Evolutionary conservation across 2,329 filamentous ascomycete species (phyloP), one percentile per base, ranked within the genome.

Genomic region (Monosporascus sp.): DNA sequence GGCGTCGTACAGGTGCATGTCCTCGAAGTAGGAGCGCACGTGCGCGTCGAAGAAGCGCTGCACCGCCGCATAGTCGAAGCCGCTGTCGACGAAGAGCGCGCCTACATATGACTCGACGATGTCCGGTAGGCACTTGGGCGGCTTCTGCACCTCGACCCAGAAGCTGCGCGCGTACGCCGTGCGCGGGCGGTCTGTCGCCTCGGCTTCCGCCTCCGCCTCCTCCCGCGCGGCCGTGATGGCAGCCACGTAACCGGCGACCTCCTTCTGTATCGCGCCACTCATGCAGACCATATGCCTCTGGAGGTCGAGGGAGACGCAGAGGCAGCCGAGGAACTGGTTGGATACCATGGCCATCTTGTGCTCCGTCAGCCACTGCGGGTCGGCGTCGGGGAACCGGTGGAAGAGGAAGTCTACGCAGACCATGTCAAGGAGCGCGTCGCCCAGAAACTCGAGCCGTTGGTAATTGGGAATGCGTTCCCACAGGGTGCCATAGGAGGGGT

Each of bases 321-420:
- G 76, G 19, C 86, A 90, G 1, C 89, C 91, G 1, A 97, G 79
- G 66, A 97, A 99, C 56, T 92, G 91, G 73, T 99, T 99, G 51
- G 90, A 94, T 0, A 94, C 92, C 90, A 99, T 97, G n/a, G 92
- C 91, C 86, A 95, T 97, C 73, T 97, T 97, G 78, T 97, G 93
- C 71, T 97, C 94, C 0, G 94, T 97, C 55, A 99, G 78, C 93
- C 93, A 97, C 68, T 97, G 92, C 0, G 94, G 93, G 64, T 96
- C 91, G 54, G 87, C 89, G 50, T 83, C 76, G 0, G 91, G 91
- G 61, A 88, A 91, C 3, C 77, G 79, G 60, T 85, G 80, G 72
- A 91, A 97, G 4, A 99, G 78, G 62, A 90, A 85, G 61, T 92
- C 88, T 52, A 97, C 86, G 63, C 87, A 90, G 11, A 61, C 58